Evolutionary conservation across 2,329 filamentous ascomycete species (phyloP).

Genomic region (Verticillium tricorpus): DNA sequence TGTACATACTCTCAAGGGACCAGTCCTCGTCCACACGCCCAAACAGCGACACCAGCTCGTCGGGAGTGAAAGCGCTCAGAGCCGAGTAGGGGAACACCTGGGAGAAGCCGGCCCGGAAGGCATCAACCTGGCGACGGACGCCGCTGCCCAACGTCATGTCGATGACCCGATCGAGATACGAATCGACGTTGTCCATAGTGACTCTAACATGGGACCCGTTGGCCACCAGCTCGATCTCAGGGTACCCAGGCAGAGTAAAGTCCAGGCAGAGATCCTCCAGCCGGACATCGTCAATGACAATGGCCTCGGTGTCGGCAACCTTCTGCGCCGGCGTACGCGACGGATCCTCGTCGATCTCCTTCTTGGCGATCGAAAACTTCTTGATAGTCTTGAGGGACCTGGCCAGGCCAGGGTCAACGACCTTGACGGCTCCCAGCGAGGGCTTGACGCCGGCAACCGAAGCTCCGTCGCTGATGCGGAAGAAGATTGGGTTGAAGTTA

Average conservation of each 20-base stretch:
- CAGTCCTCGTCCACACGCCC: constrained; percentile 92
- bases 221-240: constrained; percentile 74
- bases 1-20: constrained; percentile 84
- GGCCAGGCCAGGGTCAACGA: constrained; percentile 81
- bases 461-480: constrained; percentile 78
- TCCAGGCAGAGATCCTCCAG: constrained; percentile 89
- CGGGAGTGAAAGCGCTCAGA: constrained; percentile 87
- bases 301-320: constrained; percentile 60
- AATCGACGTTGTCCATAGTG: constrained; percentile 85
- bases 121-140: constrained; percentile 82
- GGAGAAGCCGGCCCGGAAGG: constrained; percentile 87
- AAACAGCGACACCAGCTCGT: constrained; percentile 92
- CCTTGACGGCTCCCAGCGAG: constrained; percentile 83
- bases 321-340: constrained; percentile 66
- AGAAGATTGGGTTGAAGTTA: constrained; percentile 96
- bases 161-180: constrained; percentile 84
- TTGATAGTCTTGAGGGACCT: constrained; percentile 83
- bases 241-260: constrained; percentile 91
- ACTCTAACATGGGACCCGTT: constrained; percentile 71
- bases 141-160: constrained; percentile 88
- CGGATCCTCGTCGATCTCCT: constrained; percentile 70
- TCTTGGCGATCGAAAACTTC: constrained; percentile 79
- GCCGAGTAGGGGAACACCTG: constrained; percentile 95
- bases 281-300: constrained; percentile 69
- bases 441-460: constrained; percentile 61